Evolutionary conservation across 2,329 filamentous ascomycete species (phyloP).

Genomic region (Fusarium algeriense): DNA sequence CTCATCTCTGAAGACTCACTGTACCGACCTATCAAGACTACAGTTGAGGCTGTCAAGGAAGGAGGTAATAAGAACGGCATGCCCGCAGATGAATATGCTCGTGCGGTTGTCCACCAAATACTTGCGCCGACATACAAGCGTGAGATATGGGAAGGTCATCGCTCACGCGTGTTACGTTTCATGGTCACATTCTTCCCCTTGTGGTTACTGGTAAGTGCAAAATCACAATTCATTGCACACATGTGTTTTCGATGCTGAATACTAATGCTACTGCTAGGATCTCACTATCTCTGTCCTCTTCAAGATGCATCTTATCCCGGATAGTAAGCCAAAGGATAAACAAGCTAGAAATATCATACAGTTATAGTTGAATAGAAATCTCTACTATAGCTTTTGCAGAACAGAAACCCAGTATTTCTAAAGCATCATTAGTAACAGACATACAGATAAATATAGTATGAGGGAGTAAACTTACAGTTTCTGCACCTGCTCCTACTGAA

Average conservation of each 20-base stretch:
- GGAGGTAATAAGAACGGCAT: background rate
- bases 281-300: background rate
- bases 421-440: background rate
- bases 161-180: background rate
- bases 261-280: background rate
- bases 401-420: background rate
- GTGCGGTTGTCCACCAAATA: background rate
- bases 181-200: background rate
- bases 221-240: too few relatives aligned
- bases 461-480: background rate
- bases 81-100: background rate
- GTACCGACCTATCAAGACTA: background rate
- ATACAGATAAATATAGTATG: background rate
- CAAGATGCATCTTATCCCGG: background rate
- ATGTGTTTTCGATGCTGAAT: rapidly evolving
- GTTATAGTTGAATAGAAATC: too few relatives aligned
- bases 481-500: background rate
- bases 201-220: background rate
- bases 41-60: background rate
- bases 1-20: background rate
- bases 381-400: background rate
- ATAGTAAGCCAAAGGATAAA: background rate
- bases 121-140: background rate
- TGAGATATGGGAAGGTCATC: background rate
- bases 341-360: too few relatives aligned